Evolutionary conservation across 768 basidiomycete species (phyloP).

Genomic region (Rhizopogon rudus): DNA sequence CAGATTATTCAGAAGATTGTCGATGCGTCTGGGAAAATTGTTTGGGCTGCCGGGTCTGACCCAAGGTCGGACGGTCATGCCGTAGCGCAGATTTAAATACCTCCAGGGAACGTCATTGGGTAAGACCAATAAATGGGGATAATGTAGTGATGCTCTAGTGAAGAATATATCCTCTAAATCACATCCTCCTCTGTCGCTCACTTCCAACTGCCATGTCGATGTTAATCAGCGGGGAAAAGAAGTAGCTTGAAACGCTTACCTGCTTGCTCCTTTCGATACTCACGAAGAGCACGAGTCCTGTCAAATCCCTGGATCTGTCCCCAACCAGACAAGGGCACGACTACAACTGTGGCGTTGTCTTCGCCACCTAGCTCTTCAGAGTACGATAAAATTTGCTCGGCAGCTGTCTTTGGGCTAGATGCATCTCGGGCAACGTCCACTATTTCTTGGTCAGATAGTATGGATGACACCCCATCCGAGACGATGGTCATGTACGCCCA

Average conservation of each 20-base stretch:
- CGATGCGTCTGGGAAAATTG: slow-evolving; percentile 59
- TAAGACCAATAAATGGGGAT: background rate
- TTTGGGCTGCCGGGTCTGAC: slow-evolving; percentile 96
- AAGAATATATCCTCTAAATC: slow-evolving; percentile 8
- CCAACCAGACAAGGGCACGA: slow-evolving; percentile 93
- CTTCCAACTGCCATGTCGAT: slow-evolving; percentile 42
- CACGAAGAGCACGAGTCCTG: slow-evolving; percentile 73
- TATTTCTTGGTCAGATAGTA: slow-evolving; percentile 91
- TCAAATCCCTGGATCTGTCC: slow-evolving; percentile 76
- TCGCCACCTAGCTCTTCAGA: slow-evolving; percentile 79
- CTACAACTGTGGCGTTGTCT: slow-evolving; percentile 89
- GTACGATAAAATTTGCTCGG: slow-evolving; percentile 76
- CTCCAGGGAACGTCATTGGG: background rate
- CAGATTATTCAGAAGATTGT: slow-evolving; percentile 84
- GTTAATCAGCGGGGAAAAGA: slow-evolving; percentile 1
- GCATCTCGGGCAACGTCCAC: slow-evolving; percentile 80
- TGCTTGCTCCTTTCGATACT: slow-evolving; percentile 70
- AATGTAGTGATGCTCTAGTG: slow-evolving; percentile 1
- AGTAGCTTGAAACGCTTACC: slow-evolving; percentile 30
- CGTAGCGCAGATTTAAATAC: slow-evolving; percentile 66
- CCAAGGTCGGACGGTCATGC: slow-evolving; percentile 87
- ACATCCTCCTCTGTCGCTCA: slow-evolving; percentile 67
- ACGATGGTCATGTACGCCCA: slow-evolving; percentile 86
- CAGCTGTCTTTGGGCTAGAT: slow-evolving; percentile 71
- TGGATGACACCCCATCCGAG: slow-evolving; percentile 92